Conservation (phyloP, 2,329 filamentous ascomycete genomes). For the Onygenales sp. region DNA sequence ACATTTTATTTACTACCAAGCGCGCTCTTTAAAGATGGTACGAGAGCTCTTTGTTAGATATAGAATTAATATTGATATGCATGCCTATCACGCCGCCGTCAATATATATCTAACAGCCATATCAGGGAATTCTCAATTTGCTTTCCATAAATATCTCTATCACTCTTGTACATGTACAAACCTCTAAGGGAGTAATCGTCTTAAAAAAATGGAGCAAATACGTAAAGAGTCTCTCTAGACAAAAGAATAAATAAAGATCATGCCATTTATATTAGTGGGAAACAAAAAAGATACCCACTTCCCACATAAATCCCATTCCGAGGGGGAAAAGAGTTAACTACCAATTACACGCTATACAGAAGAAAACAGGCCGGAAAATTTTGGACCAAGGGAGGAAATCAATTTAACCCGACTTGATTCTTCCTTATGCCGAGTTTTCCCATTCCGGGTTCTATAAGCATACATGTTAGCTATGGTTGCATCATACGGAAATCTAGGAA, state of each 20-base stretch:
- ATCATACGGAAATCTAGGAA: not conserved
- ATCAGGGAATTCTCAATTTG: too few species aligned
- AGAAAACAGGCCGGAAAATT: not conserved
- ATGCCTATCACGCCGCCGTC: too few species aligned
- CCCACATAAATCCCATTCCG: not conserved
- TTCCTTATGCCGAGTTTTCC: constrained; percentile 22
- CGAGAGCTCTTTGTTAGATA: too few species aligned
- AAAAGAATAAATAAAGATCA: not conserved
- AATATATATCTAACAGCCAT: too few species aligned
- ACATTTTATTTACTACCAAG: too few species aligned
- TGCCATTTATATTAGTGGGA: not conserved
- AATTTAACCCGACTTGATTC: constrained; percentile 1
- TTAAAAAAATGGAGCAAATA: too few species aligned
- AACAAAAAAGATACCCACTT: not conserved
- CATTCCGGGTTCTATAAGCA: constrained; percentile 36
- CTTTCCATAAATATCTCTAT: too few species aligned
- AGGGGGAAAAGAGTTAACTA: not conserved
- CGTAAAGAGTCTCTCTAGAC: not conserved
- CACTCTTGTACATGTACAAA: too few species aligned
- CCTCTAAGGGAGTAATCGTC: too few species aligned
- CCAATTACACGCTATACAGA: constrained; percentile 2
- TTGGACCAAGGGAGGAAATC: not conserved
- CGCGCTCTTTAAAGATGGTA: too few species aligned
- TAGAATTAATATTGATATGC: too few species aligned
- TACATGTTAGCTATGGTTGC: constrained; percentile 15